A percentile compares a stretch with the other conserved stretches of the same genome.
Evolutionary conservation across 306 rosid species (phyloP).

Genomic region (Notholithocarpus densiflorus): DNA sequence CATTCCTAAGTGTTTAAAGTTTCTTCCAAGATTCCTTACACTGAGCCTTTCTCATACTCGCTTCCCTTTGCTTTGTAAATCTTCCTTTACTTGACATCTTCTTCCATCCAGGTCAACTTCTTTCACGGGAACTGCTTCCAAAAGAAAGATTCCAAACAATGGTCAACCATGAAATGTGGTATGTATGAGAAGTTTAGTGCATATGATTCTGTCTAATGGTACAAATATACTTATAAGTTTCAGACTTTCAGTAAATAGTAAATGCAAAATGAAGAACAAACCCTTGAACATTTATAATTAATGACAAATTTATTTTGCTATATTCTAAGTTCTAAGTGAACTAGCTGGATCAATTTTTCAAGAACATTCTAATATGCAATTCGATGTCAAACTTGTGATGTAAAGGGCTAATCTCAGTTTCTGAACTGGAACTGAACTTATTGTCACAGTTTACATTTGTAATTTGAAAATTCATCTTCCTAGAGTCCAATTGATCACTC

Average conservation of each 20-base stretch:
- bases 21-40: slow-evolving; percentile 67
- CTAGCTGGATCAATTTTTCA: neutral
- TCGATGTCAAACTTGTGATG: neutral
- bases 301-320: neutral
- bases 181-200: slow-evolving; percentile 26
- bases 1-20: slow-evolving; percentile 75
- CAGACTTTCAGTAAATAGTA: neutral
- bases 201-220: neutral
- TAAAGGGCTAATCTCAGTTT: neutral
- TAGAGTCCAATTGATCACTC: neutral
- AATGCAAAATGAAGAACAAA: neutral
- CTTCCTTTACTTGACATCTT: slow-evolving; percentile 26
- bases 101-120: slow-evolving; percentile 45
- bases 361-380: neutral
- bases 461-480: neutral
- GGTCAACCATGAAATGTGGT: slow-evolving; percentile 66
- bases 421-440: neutral
- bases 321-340: neutral
- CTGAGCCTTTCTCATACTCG: slow-evolving; percentile 18
- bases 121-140: slow-evolving; percentile 93
- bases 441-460: neutral
- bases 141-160: slow-evolving; percentile 51
- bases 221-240: neutral
- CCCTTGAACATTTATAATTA: neutral
- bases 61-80: slow-evolving; percentile 16